Evolutionary conservation across 345 rosid species (phyloP).

Genomic region (Gossypium anomalum): DNA sequence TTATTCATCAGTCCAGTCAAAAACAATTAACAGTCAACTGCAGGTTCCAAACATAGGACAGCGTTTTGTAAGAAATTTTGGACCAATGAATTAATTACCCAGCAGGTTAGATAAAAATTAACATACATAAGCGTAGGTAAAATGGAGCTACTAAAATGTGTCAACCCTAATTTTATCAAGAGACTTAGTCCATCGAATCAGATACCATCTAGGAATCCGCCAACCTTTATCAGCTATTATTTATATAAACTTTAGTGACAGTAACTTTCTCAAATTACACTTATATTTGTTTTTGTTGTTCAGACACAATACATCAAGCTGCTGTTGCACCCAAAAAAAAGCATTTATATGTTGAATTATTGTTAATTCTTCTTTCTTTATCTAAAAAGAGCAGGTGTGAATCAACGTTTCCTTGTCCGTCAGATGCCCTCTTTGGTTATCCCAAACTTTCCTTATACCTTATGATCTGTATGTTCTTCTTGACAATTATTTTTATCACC

Average conservation of each 20-base stretch:
- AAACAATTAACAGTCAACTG: background rate
- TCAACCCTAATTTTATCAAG: background rate
- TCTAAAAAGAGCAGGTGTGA: background rate
- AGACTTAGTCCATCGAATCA: background rate
- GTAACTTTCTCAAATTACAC: background rate
- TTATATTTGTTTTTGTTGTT: background rate
- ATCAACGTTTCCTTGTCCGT: background rate
- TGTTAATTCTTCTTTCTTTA: background rate
- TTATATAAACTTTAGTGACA: background rate
- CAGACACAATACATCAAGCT: background rate
- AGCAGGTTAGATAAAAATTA: background rate
- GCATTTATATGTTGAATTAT: background rate
- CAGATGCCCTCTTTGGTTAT: background rate
- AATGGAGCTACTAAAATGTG: background rate
- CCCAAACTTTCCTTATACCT: background rate
- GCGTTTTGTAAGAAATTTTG: background rate
- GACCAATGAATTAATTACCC: background rate
- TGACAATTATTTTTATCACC: background rate
- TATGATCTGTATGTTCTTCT: background rate
- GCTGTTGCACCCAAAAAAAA: background rate
- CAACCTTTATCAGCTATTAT: background rate
- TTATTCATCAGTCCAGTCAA: background rate
- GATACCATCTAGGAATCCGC: background rate
- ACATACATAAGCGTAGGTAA: background rate
- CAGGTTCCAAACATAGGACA: background rate